These are phyloP conservation scores for Isoetes engelmannii DNA, from an alignment of 83 land plant genomes.

Conservation along the genomic window DNA sequence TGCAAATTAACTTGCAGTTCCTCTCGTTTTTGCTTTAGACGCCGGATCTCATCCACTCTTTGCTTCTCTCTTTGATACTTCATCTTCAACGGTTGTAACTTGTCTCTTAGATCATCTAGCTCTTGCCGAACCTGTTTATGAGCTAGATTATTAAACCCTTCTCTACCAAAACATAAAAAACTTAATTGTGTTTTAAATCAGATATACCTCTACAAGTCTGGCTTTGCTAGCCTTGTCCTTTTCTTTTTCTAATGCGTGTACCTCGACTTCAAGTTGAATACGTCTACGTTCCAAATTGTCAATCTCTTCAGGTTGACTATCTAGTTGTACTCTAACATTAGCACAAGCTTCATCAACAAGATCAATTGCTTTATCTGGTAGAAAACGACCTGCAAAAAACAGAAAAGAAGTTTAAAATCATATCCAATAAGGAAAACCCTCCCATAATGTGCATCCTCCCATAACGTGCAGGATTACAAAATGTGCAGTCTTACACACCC, in stretches of 20 bases:
- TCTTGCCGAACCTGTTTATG: constrained; percentile 52
- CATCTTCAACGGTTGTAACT: constrained; percentile 76
- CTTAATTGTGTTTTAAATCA: neutral
- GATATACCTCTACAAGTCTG: constrained; percentile 58
- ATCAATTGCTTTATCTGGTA: constrained; percentile 85
- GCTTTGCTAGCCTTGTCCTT: constrained; percentile 97
- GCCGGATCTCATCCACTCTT: constrained; percentile 40
- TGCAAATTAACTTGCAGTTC: constrained; percentile 35
- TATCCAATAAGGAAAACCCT: too few species aligned
- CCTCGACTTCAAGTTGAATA: constrained; percentile 81
- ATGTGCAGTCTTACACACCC: constrained; percentile 42
- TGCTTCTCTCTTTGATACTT: constrained; percentile 73
- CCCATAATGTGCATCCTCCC: too few species aligned
- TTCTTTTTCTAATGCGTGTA: constrained; percentile 93
- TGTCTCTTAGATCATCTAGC: constrained; percentile 72
- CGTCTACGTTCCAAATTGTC: constrained; percentile 77
- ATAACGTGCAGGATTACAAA: too few species aligned
- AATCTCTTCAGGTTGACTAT: constrained; percentile 88
- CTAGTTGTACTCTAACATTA: constrained; percentile 80
- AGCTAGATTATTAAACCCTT: neutral
- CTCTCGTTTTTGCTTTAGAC: constrained; percentile 1
- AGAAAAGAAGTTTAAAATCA: too few species aligned
- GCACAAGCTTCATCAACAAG: constrained; percentile 89
- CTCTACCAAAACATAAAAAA: neutral
- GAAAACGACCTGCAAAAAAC: constrained; percentile 44